Evolutionary conservation across 1,139 yeast genomes (phyloP).

Genomic region (Arxiozyma telluris): DNA sequence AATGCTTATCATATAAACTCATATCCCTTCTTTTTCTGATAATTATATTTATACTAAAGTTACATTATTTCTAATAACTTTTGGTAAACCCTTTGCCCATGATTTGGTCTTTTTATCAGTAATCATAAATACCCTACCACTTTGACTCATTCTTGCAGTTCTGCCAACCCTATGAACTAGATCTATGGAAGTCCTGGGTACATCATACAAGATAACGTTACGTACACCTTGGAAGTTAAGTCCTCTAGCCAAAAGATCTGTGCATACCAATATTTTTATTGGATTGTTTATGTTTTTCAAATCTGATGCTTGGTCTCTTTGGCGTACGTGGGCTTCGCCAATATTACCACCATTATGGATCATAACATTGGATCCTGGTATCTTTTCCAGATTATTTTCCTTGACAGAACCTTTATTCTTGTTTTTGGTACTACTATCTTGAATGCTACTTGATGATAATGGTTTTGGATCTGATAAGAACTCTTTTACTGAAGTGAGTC

Average conservation of each 20-base stretch:
- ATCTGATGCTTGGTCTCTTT: slow-evolving; percentile 7
- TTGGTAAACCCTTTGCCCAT: slow-evolving; percentile 81
- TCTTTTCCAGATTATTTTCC: slow-evolving; percentile 6
- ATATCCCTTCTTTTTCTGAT: too few relatives aligned
- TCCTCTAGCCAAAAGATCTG: slow-evolving; percentile 87
- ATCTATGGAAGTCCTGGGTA: slow-evolving; percentile 79
- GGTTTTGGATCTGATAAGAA: slow-evolving; percentile 39
- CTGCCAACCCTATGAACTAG: slow-evolving; percentile 87
- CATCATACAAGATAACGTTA: slow-evolving; percentile 75
- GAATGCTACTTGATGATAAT: neutral
- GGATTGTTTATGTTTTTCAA: neutral
- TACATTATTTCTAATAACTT: slow-evolving; percentile 45
- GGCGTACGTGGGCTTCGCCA: slow-evolving; percentile 25
- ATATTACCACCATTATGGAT: slow-evolving; percentile 5
- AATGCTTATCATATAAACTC: neutral
- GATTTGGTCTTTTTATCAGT: slow-evolving; percentile 52
- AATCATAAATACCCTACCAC: slow-evolving; percentile 78
- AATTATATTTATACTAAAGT: slow-evolving; percentile 10
- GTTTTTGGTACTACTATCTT: neutral
- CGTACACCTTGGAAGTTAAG: slow-evolving; percentile 75
- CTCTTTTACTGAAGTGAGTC: slow-evolving; percentile 47
- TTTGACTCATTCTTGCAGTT: slow-evolving; percentile 85
- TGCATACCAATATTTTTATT: slow-evolving; percentile 63
- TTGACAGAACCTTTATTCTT: slow-evolving; percentile 5
- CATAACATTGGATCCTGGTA: slow-evolving; percentile 25